Base-by-base conservation (phyloP, 139 green algal genomes). In the Tetraselmis chui region DNA sequence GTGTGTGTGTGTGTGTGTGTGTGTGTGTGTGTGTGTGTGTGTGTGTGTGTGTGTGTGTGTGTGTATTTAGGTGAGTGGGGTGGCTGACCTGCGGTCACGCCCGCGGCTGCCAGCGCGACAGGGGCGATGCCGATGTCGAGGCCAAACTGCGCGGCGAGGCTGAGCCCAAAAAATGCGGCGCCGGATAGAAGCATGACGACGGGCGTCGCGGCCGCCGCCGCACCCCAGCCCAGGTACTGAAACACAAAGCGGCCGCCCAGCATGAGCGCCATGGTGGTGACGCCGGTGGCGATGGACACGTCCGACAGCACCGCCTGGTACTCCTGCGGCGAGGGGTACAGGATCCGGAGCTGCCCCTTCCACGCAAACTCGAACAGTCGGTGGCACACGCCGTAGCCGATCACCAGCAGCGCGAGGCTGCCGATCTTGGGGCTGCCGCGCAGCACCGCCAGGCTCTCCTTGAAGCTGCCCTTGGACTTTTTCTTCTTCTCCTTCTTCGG, bases 351-450 rank as follows among this genome's bases (percentile, higher is more conserved):
- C 86, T 94, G 89, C 1, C 91, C 92, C 88, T 97, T 97, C 93
- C 93, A 97, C 0, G 92, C 88, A 84, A 96, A 93, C 85, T 97
- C 92, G 86, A 97, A 96, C 45, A 96, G 85, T 32, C 92, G 88
- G 88, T 96, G 92, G 74, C 83, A 86, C 75, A 96, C 89, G 29
- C 91, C 89, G 81, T 95, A 96, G 2, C 83, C 83, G 27, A 96
- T 87, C 26, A 96, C 92, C 78, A 96, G 85, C 82, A 94, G 80
- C 28, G 90, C 92, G 30, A 96, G 87, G 82, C 92, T 94, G 2
- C 88, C 31, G 78, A 95, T 94, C 88, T 94, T 92, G 24, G 86
- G 84, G 67, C 84, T 91, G 59, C 82, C 82, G 76, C 84, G 84
- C 28, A 95, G 84, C 76, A 93, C 86, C 27, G 85, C 84, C 2